These are phyloP conservation scores for Rusavskia elegans DNA, from an alignment of 495 filamentous ascomycete genomes.

Conservation along the genomic window DNA sequence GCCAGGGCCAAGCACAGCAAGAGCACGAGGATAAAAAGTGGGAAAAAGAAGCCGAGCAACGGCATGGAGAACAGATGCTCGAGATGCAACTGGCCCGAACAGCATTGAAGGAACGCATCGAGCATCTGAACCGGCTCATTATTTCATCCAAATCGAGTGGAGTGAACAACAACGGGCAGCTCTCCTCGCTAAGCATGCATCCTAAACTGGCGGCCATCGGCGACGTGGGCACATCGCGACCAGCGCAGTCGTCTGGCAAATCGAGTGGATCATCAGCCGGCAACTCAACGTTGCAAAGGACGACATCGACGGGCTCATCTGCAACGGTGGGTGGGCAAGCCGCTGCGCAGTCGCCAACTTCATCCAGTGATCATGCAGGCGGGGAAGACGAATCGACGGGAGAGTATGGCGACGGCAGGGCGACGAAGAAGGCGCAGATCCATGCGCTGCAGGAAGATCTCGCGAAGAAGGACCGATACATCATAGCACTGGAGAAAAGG, in stretches of 20 bases:
- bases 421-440: slow-evolving; percentile 65
- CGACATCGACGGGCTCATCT: slow-evolving; percentile 49
- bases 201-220: slow-evolving; percentile 42
- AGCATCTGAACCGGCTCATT: slow-evolving; percentile 91
- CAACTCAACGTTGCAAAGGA: slow-evolving; percentile 49
- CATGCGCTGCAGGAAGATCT: slow-evolving; percentile 85
- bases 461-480: slow-evolving; percentile 89
- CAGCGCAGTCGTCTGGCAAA: slow-evolving; percentile 20
- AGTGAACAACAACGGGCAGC: slow-evolving; percentile 61
- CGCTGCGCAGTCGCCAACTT: slow-evolving; percentile 20
- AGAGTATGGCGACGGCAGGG: slow-evolving; percentile 78
- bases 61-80: slow-evolving; percentile 92
- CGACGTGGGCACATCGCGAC: slow-evolving; percentile 17
- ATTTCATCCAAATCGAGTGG: slow-evolving; percentile 89
- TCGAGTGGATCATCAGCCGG: slow-evolving; percentile 61
- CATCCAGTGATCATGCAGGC: slow-evolving; percentile 24
- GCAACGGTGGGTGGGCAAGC: slow-evolving; percentile 36
- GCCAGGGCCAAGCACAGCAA: slow-evolving; percentile 51
- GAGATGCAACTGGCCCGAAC: slow-evolving; percentile 96
- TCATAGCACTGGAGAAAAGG: slow-evolving; percentile 80
- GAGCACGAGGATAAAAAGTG: slow-evolving; percentile 51
- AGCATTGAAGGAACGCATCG: slow-evolving; percentile 90
- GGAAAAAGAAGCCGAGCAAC: slow-evolving; percentile 65
- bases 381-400: slow-evolving; percentile 61
- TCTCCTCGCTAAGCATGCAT: slow-evolving; percentile 56